phyloP scores from a whole-genome alignment of 73 alveolate genomes.

The Effrenium voratum region DNA sequence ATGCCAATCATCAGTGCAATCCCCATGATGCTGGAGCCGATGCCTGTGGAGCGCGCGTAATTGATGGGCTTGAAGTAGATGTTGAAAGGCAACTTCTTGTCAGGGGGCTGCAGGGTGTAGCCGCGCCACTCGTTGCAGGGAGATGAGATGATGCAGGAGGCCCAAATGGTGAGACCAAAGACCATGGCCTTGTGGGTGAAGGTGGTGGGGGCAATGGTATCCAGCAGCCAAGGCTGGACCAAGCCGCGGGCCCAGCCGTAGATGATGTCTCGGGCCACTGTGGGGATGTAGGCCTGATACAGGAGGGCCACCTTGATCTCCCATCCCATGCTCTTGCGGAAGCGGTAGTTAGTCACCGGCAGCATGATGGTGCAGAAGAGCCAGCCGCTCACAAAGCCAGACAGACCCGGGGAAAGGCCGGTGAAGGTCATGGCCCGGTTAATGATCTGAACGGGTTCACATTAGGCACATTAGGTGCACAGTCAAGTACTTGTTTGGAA shows the following conservation, averaged over 20 bases:
- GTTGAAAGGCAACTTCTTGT: background rate
- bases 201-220: slow-evolving; percentile 31
- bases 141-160: slow-evolving; percentile 41
- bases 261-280: slow-evolving; percentile 63
- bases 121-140: slow-evolving; percentile 55
- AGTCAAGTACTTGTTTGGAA: background rate
- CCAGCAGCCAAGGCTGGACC: background rate
- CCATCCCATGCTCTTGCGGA: slow-evolving; percentile 88
- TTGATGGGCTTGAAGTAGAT: slow-evolving; percentile 42
- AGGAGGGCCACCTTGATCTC: slow-evolving; percentile 14
- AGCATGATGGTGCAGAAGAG: slow-evolving; percentile 89
- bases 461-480: background rate
- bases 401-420: background rate
- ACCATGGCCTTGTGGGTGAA: slow-evolving; percentile 62
- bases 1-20: background rate
- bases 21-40: background rate
- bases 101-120: slow-evolving; percentile 21
- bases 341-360: slow-evolving; percentile 83
- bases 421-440: slow-evolving; percentile 30
- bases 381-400: slow-evolving; percentile 45
- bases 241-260: slow-evolving; percentile 77
- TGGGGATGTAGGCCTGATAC: slow-evolving; percentile 67
- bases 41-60: slow-evolving; percentile 54
- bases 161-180: slow-evolving; percentile 85
- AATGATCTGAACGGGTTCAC: background rate